Base-by-base conservation (phyloP, 257 asterid species). In the Solanum rostratum region DNA sequence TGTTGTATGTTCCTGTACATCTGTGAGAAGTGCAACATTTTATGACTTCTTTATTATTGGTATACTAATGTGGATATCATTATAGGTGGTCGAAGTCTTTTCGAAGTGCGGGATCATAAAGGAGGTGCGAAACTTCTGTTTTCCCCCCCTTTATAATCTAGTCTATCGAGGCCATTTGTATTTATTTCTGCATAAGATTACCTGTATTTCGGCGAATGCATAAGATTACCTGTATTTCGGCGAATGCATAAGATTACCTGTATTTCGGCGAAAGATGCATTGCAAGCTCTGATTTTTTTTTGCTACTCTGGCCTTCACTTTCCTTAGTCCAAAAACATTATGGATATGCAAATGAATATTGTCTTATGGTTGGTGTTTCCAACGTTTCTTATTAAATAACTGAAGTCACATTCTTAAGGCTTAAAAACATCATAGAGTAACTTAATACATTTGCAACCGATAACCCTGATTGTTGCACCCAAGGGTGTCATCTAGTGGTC, bases 91-190 rank as follows among this genome's bases (percentile, higher is more conserved):
- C 82, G 98, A 95, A 90, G 98, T 89, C 60, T 97, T 97, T 90
- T 90, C 97, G 45, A 97, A 94, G 91, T 97, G 97, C 71, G 98
- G 99, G 74, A 94, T 97, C 90, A 93, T 97, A 87, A 97, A 95
- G 91, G 98, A 93, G 97, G 98, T 97, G 88, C 41, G 88, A 14
- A 59, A 78, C 66, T 87, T 88, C 86, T 76, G 63, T 63, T 84
- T 57, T 55, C 27, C 63, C 46, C 52, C 50, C 82, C 46, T 49
- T 78, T 27, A 29, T 50, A 24, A 74, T 78, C 82, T 78, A 27
- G 46, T 50, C 43, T 29, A 20, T 78, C 16, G 15, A 50, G 62
- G 82, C 49, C 63, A 76, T 76, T 76, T 78, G 10, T 27, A 78
- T 29, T 50, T 29, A 27, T 27, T 16, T 50, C 46, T 78, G 60